Conservation (phyloP, 176 grass and related monocot genomes). For the Oryza coarctata region DNA sequence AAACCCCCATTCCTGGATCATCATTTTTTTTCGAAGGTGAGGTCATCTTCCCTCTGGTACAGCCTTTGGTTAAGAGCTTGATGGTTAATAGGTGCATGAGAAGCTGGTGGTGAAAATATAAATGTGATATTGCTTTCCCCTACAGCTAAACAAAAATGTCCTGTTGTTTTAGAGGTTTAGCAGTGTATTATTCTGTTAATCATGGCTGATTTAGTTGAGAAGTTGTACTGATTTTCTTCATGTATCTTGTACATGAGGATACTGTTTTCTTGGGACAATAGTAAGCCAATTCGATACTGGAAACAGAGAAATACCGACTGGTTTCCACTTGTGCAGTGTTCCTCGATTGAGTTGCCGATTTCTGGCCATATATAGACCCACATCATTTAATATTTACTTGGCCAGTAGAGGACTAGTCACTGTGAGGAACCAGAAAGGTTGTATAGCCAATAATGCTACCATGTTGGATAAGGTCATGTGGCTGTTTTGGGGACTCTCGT, state of each 20-base stretch:
- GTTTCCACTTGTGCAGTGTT: background rate
- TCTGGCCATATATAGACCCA: background rate
- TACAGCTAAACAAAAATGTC: background rate
- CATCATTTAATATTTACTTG: background rate
- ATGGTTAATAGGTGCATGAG: background rate
- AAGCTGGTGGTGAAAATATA: background rate
- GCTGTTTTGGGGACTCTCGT: background rate
- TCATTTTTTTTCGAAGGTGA: background rate
- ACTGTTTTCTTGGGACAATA: background rate
- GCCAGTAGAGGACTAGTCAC: background rate
- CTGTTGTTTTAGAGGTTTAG: background rate
- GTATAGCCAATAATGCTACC: background rate
- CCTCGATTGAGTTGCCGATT: background rate
- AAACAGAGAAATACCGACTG: background rate
- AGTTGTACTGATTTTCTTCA: background rate
- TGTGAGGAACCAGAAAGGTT: background rate
- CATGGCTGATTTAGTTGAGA: background rate
- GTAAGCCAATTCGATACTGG: background rate
- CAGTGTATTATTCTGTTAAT: background rate
- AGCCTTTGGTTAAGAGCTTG: background rate
- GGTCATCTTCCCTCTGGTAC: too few relatives aligned
- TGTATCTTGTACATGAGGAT: background rate
- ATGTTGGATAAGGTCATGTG: background rate
- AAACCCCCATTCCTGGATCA: background rate
- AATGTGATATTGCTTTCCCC: background rate